Evolutionary conservation across 202 grass and related monocot genomes (phyloP).

Genomic region (Schoenoplectus triqueter): DNA sequence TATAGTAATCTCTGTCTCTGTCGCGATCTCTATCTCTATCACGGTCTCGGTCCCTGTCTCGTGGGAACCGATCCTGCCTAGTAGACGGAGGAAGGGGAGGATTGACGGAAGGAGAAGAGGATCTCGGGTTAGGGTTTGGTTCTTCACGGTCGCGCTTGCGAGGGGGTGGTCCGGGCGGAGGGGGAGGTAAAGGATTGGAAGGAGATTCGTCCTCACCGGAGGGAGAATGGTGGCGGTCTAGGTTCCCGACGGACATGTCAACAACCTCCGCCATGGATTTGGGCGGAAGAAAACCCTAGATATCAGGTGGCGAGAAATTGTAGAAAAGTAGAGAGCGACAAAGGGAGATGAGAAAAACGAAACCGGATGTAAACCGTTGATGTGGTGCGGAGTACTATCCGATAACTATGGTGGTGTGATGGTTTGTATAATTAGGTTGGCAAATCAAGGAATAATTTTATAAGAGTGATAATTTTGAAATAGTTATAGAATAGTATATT

Average conservation of each 20-base stretch:
- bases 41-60: conserved; percentile 44
- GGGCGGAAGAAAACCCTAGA: conserved; percentile 28
- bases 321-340: neutral
- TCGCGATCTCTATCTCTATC: conserved; percentile 48
- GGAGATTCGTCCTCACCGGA: conserved; percentile 51
- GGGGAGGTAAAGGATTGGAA: conserved; percentile 46
- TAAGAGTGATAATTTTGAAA: too few species aligned
- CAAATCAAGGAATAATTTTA: too few species aligned
- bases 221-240: conserved; percentile 48
- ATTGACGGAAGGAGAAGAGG: conserved; percentile 49
- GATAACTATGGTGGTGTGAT: neutral
- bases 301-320: conserved; percentile 3
- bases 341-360: neutral
- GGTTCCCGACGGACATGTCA: conserved; percentile 62
- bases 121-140: conserved; percentile 39
- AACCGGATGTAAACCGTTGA: neutral
- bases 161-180: conserved; percentile 57
- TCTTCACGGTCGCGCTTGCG: conserved; percentile 68
- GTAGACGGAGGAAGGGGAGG: conserved; percentile 61
- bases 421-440: too few species aligned
- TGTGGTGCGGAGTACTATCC: neutral
- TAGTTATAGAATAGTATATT: too few species aligned
- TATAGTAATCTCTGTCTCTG: conserved; percentile 36
- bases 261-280: conserved; percentile 95
- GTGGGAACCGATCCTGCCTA: conserved; percentile 56